Percentiles rank a stretch among this genome's conserved stretches.
Conservation (phyloP, 352 stramenopile species). For the Phytophthora idaei region DNA sequence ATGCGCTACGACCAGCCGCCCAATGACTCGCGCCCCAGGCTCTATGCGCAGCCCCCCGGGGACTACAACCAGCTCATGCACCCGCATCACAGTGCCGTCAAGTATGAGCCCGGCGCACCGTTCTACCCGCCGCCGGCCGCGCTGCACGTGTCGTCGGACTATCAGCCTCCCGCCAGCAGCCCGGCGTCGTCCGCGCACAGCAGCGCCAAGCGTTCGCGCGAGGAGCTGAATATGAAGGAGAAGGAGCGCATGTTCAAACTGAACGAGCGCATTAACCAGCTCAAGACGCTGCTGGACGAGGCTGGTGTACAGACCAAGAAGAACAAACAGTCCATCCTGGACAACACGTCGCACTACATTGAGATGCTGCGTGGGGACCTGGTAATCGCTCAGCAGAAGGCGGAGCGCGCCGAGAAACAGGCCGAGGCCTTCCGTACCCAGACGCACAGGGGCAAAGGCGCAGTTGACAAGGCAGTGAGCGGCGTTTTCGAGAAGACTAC, state of each 20-base stretch:
- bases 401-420: slow-evolving; percentile 52
- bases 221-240: slow-evolving; percentile 86
- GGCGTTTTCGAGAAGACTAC: slow-evolving; percentile 57
- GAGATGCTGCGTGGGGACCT: slow-evolving; percentile 58
- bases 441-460: slow-evolving; percentile 26
- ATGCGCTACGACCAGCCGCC: slow-evolving; percentile 35
- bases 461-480: slow-evolving; percentile 31
- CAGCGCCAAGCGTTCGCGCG: slow-evolving; percentile 60
- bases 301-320: slow-evolving; percentile 71
- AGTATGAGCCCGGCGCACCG: slow-evolving; percentile 48
- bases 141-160: slow-evolving; percentile 60
- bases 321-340: slow-evolving; percentile 74
- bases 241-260: slow-evolving; percentile 92
- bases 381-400: slow-evolving; percentile 56
- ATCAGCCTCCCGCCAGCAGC: slow-evolving; percentile 33
- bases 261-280: slow-evolving; percentile 81
- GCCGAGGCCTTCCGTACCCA: slow-evolving; percentile 48
- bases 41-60: slow-evolving; percentile 25
- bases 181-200: not conserved
- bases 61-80: slow-evolving; percentile 48
- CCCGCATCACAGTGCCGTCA: slow-evolving; percentile 18
- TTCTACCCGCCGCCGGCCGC: slow-evolving; percentile 47
- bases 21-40: slow-evolving; percentile 48
- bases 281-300: slow-evolving; percentile 62
- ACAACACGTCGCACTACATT: slow-evolving; percentile 71